Evolutionary conservation across 2,329 filamentous ascomycete genomes (phyloP), one percentile per base, ranked within the genome.

Genomic region (Fusarium equiseti): DNA sequence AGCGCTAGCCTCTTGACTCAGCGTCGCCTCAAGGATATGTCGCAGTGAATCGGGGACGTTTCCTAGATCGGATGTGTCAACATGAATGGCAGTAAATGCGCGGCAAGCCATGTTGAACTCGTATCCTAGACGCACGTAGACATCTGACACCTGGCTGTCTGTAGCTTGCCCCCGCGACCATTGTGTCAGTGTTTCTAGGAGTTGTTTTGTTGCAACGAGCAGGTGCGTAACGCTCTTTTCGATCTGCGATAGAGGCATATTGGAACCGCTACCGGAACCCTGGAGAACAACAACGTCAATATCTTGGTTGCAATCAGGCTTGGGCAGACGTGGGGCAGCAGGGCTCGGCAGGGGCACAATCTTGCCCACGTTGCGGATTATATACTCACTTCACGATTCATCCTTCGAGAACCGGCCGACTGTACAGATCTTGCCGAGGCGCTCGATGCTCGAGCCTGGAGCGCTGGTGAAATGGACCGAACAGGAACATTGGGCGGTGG

Each of bases 71-170:
- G 90, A 89, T 2, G 95, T 98, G 77, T 99, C 96, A 69, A 99
- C 96, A 68, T 97, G 96, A 77, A 99, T 99, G 63, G 95, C 94
- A 76, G 93, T 94, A 82, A 99, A 99, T 67, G 96, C 95, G 59
- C 96, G 92, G 81, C 95, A 98, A 29, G 96, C 96, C 84, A 99
- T 96, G 82, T 99, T 99, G 87, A 99, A 99, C 82, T 99, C 96
- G 82, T 99, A 99, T 49, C 96, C 96, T 67, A 99, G 85, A 66
- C 96, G 92, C 66, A 99, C 96, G 79, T 99, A 99, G 75, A 99
- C 96, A 80, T 99, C 96, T 15, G 96, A 98, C 64, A 99, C 96
- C 79, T 98, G 93, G 67, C 91, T 92, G 82, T 99, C 96, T 70
- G 94, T 95, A 58, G 96, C 95, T 76, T 92, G 91, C 68, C 93